Percentiles rank a stretch among this genome's conserved stretches.
phyloP scores from a whole-genome alignment of 176 grass and related monocot genomes.

The Rhynchospora breviuscula region DNA sequence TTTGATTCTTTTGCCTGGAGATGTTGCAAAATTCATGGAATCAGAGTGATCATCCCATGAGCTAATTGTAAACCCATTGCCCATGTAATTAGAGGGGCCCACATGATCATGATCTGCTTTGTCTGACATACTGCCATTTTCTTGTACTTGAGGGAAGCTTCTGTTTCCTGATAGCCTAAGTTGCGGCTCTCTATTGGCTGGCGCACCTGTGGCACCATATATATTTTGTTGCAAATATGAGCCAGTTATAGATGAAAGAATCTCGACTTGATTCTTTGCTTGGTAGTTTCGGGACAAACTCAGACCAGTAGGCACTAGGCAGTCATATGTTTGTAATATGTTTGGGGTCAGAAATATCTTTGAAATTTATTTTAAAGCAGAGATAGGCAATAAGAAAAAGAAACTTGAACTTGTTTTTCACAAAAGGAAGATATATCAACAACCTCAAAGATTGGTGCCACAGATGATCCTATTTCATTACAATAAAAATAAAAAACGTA shows the following conservation, averaged over 20 bases:
- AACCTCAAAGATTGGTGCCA: background rate
- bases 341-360: background rate
- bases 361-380: background rate
- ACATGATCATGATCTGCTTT: constrained; percentile 7
- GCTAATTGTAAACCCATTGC: constrained; percentile 49
- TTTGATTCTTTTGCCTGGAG: constrained; percentile 49
- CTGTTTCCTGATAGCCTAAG: constrained; percentile 6
- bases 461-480: background rate
- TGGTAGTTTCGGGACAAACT: background rate
- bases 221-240: background rate
- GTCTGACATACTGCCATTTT: constrained; percentile 8
- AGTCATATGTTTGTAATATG: background rate
- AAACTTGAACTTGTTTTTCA: background rate
- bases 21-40: constrained; percentile 80
- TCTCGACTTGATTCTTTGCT: too few relatives aligned
- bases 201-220: background rate
- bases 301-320: background rate
- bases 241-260: background rate
- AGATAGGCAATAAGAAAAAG: background rate
- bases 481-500: background rate
- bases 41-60: constrained; percentile 84
- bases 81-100: constrained; percentile 13
- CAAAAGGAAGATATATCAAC: background rate
- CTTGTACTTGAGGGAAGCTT: background rate
- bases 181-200: constrained; percentile 1